These are phyloP conservation scores for Poa pratensis DNA, from an alignment of 176 grass and related monocot genomes.

Conservation along the genomic window DNA sequence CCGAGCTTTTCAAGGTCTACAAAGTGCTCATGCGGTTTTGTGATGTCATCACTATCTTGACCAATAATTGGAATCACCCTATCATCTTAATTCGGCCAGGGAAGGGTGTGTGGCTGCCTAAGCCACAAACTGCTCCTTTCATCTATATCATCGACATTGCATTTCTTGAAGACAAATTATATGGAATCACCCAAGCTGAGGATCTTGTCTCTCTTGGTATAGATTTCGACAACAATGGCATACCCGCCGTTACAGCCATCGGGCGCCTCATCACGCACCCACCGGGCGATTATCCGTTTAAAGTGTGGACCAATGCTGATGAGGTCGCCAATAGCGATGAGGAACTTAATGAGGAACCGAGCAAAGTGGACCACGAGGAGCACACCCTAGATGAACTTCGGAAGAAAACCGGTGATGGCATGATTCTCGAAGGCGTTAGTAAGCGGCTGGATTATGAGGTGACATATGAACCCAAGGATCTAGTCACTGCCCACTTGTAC, in stretches of 20 bases:
- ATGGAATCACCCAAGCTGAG: not conserved
- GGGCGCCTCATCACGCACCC: not conserved
- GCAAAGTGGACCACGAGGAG: not conserved
- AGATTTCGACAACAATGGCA: not conserved
- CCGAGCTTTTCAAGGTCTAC: not conserved
- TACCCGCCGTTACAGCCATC: not conserved
- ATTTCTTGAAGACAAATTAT: not conserved
- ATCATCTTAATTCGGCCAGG: not conserved
- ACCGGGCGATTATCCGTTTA: not conserved
- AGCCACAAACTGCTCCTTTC: not conserved
- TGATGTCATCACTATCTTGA: not conserved
- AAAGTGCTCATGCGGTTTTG: not conserved
- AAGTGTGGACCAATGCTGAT: not conserved
- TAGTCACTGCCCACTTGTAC: not conserved
- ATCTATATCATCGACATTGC: constrained; percentile 4
- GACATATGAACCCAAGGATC: not conserved
- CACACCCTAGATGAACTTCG: not conserved
- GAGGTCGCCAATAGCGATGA: not conserved
- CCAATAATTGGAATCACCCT: not conserved
- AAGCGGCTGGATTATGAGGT: not conserved
- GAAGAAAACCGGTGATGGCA: not conserved
- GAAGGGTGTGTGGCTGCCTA: not conserved
- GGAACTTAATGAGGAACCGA: not conserved
- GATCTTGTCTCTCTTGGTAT: not conserved
- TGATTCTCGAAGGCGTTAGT: not conserved